Conservation (phyloP, 208 protist genomes). For the Leptomonas seymouri region DNA sequence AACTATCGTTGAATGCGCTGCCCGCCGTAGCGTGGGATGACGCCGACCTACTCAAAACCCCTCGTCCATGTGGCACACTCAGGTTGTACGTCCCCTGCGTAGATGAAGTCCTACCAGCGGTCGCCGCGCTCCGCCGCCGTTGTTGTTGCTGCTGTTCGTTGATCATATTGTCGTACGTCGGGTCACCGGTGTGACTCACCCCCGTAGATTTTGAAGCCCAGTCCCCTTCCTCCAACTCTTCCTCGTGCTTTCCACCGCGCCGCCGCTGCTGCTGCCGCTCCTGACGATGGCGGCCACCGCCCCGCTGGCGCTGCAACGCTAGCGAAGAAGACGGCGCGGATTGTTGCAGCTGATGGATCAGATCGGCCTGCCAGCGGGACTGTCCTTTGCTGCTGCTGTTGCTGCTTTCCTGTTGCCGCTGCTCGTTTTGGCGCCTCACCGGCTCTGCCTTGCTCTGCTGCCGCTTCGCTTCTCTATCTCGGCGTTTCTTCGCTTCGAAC, state of each 20-base stretch:
- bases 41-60: not conserved
- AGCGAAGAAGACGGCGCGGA: not conserved
- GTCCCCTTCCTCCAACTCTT: conserved; percentile 2
- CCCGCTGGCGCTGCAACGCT: not conserved
- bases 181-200: conserved; percentile 33
- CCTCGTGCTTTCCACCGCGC: not conserved
- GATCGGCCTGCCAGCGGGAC: not conserved
- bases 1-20: not conserved
- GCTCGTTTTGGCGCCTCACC: conserved; percentile 15
- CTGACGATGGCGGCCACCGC: conserved; percentile 1
- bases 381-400: not conserved
- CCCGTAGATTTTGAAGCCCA: conserved; percentile 23
- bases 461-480: conserved; percentile 20
- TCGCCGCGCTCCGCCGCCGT: not conserved
- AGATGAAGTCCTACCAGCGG: not conserved
- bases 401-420: conserved; percentile 17
- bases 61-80: not conserved
- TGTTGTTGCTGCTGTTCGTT: conserved; percentile 17
- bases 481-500: conserved; percentile 17
- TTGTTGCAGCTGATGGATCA: conserved; percentile 24
- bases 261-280: conserved; percentile 7
- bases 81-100: not conserved
- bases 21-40: not conserved
- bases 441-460: conserved; percentile 13
- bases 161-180: conserved; percentile 36